Base-by-base conservation (phyloP, 768 basidiomycete genomes). In the Mycena capillaripes region DNA sequence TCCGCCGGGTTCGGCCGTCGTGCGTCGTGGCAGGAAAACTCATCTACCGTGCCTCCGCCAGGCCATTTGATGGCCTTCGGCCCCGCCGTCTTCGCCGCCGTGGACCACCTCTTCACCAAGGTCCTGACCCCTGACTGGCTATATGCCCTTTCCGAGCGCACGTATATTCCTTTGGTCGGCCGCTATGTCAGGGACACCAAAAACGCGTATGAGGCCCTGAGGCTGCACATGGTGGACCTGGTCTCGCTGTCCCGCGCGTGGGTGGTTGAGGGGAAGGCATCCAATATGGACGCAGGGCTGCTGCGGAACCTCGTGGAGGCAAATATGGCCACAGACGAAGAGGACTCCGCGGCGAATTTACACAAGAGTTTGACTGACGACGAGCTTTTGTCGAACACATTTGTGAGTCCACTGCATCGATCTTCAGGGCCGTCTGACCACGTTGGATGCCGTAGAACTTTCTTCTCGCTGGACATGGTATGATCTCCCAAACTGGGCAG, bases 381-480 rank as follows among this genome's bases (percentile, higher is more conserved):
- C 21, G 87, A 89, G 62, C 68, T 89, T 12, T 73, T 88, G 6
- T 88, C 87, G 2, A 82, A 89, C 68, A 84, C 84, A 57, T 89
- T 87, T 74, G 88, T 87, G 74, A 74, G 85, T 78, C 3, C 14
- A 46, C 36, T 4, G 12, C 12, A 36, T 3, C 25, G 29, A 30
- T 38, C 6, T 3, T 29, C 4, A 60, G 16, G 7, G 14, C 11
- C n/a, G 29, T 52, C 46, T 61, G 53, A 65, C 23, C 36, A 40
- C 29, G 12, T 23, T 21, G 21, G 29, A 10, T 29, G 48, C 4
- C 12, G 10, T 56, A 89, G 88, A 76, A 77, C 2, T 89, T 88
- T 75, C 80, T 87, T n/a, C 75, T 89, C 21, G 87, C 86, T 25
- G 88, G 87, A 17, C 86, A 88, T 75, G 87, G 87, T 86, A 66